A percentile compares a stretch with the other conserved stretches of the same genome.
Evolutionary conservation across 106 monocot genomes (phyloP).

Genomic region (Cymbidium sinense): DNA sequence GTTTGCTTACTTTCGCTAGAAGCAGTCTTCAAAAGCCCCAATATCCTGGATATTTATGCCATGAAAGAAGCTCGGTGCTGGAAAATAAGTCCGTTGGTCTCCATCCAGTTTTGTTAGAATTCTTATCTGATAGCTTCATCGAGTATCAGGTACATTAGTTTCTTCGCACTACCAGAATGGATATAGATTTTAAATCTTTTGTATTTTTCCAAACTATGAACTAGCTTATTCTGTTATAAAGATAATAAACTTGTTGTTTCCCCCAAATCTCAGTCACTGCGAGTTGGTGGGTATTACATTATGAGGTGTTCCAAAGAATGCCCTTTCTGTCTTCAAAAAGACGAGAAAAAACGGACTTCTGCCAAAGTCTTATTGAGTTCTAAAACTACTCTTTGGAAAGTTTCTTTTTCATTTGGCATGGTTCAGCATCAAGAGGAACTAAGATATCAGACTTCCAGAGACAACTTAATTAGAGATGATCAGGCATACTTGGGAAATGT

Average conservation of each 20-base stretch:
- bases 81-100: constrained; percentile 7
- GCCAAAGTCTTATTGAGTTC: constrained; percentile 33
- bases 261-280: constrained; percentile 35
- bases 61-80: constrained; percentile 4
- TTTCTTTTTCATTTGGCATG: constrained; percentile 36
- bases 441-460: constrained; percentile 9
- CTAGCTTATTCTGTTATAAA: constrained; percentile 8
- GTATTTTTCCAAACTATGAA: not conserved
- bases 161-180: not conserved
- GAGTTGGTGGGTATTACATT: constrained; percentile 51
- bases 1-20: constrained; percentile 27
- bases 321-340: not conserved
- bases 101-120: constrained; percentile 60
- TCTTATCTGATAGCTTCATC: constrained; percentile 37
- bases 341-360: constrained; percentile 9
- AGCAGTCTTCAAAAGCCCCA: constrained; percentile 15
- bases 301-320: constrained; percentile 36
- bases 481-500: not conserved
- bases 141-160: constrained; percentile 54
- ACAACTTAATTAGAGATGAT: constrained; percentile 12
- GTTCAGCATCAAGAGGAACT: constrained; percentile 7
- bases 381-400: constrained; percentile 34
- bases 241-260: not conserved
- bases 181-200: not conserved
- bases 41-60: constrained; percentile 17